Conservation (phyloP, 208 protist species). For the Novymonas esmeraldas region DNA sequence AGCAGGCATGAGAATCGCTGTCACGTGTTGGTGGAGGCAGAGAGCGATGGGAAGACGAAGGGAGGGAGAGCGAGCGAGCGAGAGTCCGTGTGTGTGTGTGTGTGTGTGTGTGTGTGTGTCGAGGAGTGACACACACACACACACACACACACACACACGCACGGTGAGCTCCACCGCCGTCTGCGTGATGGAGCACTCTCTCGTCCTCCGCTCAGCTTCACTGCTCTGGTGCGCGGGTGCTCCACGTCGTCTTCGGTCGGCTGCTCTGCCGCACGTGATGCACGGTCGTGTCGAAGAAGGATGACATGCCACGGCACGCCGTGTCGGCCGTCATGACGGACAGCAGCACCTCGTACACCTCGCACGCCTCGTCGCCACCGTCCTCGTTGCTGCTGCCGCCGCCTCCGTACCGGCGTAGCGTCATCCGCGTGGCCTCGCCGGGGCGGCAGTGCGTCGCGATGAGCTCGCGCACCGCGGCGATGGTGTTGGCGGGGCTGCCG, state of each 20-base stretch:
- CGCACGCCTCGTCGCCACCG: not conserved
- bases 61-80: too few relatives aligned
- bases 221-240: slow-evolving; percentile 10
- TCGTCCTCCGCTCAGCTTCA: not conserved
- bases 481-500: slow-evolving; percentile 14
- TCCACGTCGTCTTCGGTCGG: slow-evolving; percentile 35
- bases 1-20: not conserved
- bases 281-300: slow-evolving; percentile 50
- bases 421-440: slow-evolving; percentile 32
- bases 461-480: slow-evolving; percentile 34
- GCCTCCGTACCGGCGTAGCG: too few relatives aligned
- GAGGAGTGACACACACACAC: too few relatives aligned
- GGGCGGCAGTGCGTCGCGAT: slow-evolving; percentile 39
- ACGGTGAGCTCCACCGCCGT: too few relatives aligned
- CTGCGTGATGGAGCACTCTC: too few relatives aligned
- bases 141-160: too few relatives aligned
- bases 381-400: slow-evolving; percentile 16
- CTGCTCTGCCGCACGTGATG: slow-evolving; percentile 47
- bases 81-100: too few relatives aligned
- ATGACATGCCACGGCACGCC: slow-evolving; percentile 37
- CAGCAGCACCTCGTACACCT: slow-evolving; percentile 35
- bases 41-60: not conserved
- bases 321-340: slow-evolving; percentile 64
- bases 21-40: too few relatives aligned
- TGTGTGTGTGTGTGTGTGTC: too few relatives aligned